These are phyloP conservation scores for Pseudogymnoascus sp. DNA, from an alignment of 2,329 filamentous ascomycete species.

Conservation along the genomic window DNA sequence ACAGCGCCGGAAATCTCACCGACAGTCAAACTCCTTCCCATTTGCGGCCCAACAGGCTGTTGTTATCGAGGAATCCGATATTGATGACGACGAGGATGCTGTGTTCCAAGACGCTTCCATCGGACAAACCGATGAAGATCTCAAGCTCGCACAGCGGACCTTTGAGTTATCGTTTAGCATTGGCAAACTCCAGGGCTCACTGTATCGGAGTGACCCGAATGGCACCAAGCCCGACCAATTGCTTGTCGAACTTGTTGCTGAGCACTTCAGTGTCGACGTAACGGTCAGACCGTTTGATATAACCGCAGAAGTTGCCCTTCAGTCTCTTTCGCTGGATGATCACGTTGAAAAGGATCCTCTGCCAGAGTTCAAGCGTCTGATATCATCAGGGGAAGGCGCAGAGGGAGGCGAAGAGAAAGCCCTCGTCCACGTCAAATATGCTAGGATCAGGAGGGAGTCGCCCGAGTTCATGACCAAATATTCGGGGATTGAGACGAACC, in stretches of 20 bases:
- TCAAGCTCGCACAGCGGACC: conserved; percentile 76
- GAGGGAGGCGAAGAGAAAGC: conserved; percentile 72
- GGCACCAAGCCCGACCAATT: conserved; percentile 69
- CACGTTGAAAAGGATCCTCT: conserved; percentile 82
- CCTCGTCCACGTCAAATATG: conserved; percentile 81
- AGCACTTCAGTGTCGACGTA: conserved; percentile 80
- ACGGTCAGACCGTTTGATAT: conserved; percentile 88
- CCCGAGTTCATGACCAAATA: conserved; percentile 90
- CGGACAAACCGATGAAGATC: conserved; percentile 43
- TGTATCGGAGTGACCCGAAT: conserved; percentile 80
- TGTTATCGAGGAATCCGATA: conserved; percentile 52
- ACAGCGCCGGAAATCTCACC: conserved; percentile 38
- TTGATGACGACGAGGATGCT: conserved; percentile 55
- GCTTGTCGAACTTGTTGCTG: conserved; percentile 83
- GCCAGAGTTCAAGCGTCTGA: conserved; percentile 90
- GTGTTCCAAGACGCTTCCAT: conserved; percentile 61
- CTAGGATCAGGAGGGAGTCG: conserved; percentile 81
- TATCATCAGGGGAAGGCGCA: conserved; percentile 71
- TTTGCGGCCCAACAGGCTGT: conserved; percentile 69
- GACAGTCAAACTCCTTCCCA: conserved; percentile 65
- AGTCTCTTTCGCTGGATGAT: conserved; percentile 83
- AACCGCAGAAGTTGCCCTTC: conserved; percentile 82
- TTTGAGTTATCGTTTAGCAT: conserved; percentile 98
- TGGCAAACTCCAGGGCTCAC: conserved; percentile 83
- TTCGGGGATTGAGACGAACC: conserved; percentile 86